Evolutionary conservation across 2,329 filamentous ascomycete genomes (phyloP).

Genomic region (Colletotrichum euphorbiae): DNA sequence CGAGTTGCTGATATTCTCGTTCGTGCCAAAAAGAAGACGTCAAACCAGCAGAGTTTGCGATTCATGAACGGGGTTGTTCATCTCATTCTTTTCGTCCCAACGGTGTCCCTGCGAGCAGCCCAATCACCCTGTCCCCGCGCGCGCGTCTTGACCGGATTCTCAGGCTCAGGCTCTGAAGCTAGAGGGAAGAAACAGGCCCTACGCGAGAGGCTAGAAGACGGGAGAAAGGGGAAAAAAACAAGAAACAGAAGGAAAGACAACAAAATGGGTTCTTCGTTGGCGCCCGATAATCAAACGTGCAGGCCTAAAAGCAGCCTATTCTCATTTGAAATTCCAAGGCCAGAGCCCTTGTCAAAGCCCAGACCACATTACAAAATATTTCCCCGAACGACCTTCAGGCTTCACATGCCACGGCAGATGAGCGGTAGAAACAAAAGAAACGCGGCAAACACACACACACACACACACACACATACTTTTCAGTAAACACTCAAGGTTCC

Average conservation of each 20-base stretch:
- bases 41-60: slow-evolving; percentile 22
- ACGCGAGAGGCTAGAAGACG: slow-evolving; percentile 1
- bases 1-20: not conserved
- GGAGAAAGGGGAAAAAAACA: not conserved
- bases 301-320: slow-evolving; percentile 18
- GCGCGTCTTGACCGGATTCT: not conserved
- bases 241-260: slow-evolving; percentile 8
- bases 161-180: not conserved
- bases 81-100: slow-evolving; percentile 34
- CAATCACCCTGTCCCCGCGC: slow-evolving; percentile 22
- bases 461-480: not conserved
- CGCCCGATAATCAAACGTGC: slow-evolving; percentile 35
- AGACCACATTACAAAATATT: not conserved
- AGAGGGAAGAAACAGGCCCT: slow-evolving; percentile 1
- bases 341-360: slow-evolving; percentile 28
- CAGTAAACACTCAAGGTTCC: not conserved
- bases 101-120: slow-evolving; percentile 35
- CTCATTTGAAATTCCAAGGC: slow-evolving; percentile 31
- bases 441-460: not conserved
- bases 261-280: slow-evolving; percentile 3
- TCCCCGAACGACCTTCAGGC: not conserved
- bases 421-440: slow-evolving; percentile 10
- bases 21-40: not conserved
- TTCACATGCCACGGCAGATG: not conserved
- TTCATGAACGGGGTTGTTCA: slow-evolving; percentile 31